phyloP scores from a whole-genome alignment of 495 filamentous ascomycete species.

The Cenococcum geophilum region DNA sequence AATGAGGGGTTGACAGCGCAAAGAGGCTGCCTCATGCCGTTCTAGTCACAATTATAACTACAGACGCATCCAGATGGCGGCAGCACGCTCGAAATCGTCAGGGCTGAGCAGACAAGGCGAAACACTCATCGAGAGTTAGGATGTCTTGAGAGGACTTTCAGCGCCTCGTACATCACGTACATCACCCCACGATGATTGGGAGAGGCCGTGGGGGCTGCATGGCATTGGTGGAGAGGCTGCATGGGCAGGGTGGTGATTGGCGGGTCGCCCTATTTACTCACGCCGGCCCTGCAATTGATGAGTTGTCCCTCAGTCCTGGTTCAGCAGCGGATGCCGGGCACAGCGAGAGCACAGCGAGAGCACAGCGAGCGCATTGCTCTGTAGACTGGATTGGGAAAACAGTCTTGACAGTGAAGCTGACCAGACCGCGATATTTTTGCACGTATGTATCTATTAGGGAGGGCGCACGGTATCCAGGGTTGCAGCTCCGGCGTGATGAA shows the following conservation, averaged over 20 bases:
- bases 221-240: slow-evolving; percentile 13
- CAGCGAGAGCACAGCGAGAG: background rate
- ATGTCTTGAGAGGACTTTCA: background rate
- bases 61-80: slow-evolving; percentile 15
- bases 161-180: background rate
- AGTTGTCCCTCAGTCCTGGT: slow-evolving; percentile 20
- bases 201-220: background rate
- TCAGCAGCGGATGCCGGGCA: background rate
- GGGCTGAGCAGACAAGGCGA: slow-evolving; percentile 9
- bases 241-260: slow-evolving; percentile 13
- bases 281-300: slow-evolving; percentile 20
- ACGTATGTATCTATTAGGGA: too few species aligned
- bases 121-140: slow-evolving; percentile 16
- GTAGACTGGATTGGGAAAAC: too few species aligned
- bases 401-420: too few species aligned
- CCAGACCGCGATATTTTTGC: too few species aligned
- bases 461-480: too few species aligned
- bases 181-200: slow-evolving; percentile 12
- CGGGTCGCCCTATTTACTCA: background rate
- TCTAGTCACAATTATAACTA: slow-evolving; percentile 17
- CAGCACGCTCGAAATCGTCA: background rate
- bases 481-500: too few species aligned
- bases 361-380: too few species aligned
- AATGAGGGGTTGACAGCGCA: slow-evolving; percentile 22
- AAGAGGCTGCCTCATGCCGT: slow-evolving; percentile 8